A percentile compares a stretch with the other conserved stretches of the same genome.
Evolutionary conservation across 1,284 basidiomycete species (phyloP).

Genomic region (Agroathelia rolfsii): DNA sequence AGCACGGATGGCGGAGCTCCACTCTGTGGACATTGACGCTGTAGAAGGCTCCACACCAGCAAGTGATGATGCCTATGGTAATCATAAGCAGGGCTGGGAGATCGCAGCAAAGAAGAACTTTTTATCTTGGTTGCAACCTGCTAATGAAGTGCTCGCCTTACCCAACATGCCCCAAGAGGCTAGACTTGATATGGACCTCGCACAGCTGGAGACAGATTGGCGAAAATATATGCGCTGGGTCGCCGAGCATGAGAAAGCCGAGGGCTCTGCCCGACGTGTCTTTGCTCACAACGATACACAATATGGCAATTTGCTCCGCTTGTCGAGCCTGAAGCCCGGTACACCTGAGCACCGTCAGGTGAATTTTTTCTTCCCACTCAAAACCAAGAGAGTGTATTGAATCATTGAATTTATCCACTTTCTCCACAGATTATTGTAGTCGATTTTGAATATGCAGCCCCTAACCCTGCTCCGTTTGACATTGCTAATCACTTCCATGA

Average conservation of each 20-base stretch:
- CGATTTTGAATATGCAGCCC: conserved; percentile 90
- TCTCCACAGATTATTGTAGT: conserved; percentile 75
- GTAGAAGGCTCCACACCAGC: conserved; percentile 39
- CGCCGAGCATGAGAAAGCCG: conserved; percentile 43
- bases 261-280: conserved; percentile 52
- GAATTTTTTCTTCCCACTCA: conserved; percentile 16
- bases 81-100: conserved; percentile 45
- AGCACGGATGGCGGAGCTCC: conserved; percentile 86
- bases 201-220: conserved; percentile 56
- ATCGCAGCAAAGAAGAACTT: conserved; percentile 54
- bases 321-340: conserved; percentile 47
- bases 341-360: conserved; percentile 63
- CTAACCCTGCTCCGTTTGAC: conserved; percentile 85
- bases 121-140: conserved; percentile 49
- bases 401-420: conserved; percentile 8
- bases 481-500: conserved; percentile 96
- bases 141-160: conserved; percentile 55
- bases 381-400: background rate
- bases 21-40: conserved; percentile 74
- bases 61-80: conserved; percentile 34
- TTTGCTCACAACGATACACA: conserved; percentile 90
- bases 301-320: conserved; percentile 82
- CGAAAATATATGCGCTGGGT: conserved; percentile 61
- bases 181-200: conserved; percentile 47
- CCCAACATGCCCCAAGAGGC: conserved; percentile 33